Evolutionary conservation across 768 basidiomycete genomes (phyloP), one percentile per base, ranked within the genome.

Genomic region (Mycena filopes): DNA sequence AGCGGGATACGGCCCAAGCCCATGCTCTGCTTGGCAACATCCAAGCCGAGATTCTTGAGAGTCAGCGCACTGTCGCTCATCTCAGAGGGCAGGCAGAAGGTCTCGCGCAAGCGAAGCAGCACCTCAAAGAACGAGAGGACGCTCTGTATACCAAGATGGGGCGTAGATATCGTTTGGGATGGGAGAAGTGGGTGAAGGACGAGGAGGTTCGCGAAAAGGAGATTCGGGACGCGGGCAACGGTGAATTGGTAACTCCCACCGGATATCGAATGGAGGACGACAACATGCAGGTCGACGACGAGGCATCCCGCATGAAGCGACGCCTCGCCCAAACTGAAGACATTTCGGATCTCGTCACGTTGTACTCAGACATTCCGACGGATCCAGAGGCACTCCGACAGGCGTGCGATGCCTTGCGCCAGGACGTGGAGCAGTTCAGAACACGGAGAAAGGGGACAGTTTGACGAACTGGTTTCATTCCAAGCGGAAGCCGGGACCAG

Each of bases 401-500:
- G 55, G 82, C 81, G 60, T 94, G 92, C 76, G 87, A 90, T 56
- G 74, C 75, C 50, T 76, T 93, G 55, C 81, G 88, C 43, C 86
- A 84, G 65, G 93, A 94, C 58, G 78, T 98, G 20, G 78, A 77
- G 41, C 84, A 87, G 63, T 84, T 89, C 72, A 81, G 89, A 65
- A 88, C 86, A 73, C 86, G 90, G 68, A 86, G 95, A 74, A 87
- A 87, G 70, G 83, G 82, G 15, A 81, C 88, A n/a, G 64, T 95
- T 98, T 70, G 89, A 91, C 51, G 87, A 88, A 62, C 82, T 94
- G 68, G 92, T 92, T 13, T 85, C 83, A 31, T 90, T 93, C 77
- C 93, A 96, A 75, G 91, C 94, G 21, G 94, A 96, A 77, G 90
- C 93, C 0, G 96, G 96, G 6, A 98, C 96, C 0, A 89, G 91